phyloP scores from a whole-genome alignment of 352 stramenopile species.

The Pythium brassicae region DNA sequence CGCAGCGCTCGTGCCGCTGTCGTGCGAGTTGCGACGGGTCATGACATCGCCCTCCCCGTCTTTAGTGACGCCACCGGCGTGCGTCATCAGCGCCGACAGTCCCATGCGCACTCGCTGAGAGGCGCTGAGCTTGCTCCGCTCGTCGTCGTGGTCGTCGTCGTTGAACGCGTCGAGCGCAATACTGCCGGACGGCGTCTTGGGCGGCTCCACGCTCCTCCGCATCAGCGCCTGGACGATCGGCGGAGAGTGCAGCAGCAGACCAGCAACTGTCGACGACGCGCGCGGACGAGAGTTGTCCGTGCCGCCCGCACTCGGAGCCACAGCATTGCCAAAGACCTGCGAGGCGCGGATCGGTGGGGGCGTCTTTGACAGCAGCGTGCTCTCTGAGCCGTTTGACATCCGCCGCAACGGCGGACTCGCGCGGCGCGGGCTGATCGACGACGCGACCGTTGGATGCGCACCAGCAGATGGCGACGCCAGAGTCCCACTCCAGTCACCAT shows the following conservation, averaged over 20 bases:
- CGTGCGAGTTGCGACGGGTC: conserved; percentile 7
- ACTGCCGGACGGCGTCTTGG: conserved; percentile 50
- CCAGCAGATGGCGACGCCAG: not conserved
- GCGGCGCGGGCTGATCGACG: not conserved
- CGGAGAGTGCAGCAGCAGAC: not conserved
- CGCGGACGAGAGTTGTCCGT: too few species aligned
- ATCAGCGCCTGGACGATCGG: conserved; percentile 4
- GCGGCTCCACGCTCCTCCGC: conserved; percentile 26
- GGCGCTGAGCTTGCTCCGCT: conserved; percentile 31
- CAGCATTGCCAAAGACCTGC: not conserved
- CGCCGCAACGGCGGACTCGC: conserved; percentile 1
- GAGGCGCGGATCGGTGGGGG: not conserved
- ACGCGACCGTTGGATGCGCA: not conserved
- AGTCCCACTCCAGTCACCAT: not conserved
- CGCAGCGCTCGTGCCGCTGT: conserved; percentile 3
- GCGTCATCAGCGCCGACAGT: conserved; percentile 32
- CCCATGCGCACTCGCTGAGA: conserved; percentile 58
- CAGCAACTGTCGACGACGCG: not conserved
- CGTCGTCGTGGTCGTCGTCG: conserved; percentile 13
- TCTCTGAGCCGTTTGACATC: conserved; percentile 5
- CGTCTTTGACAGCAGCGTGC: conserved; percentile 1
- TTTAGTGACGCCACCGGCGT: conserved; percentile 21
- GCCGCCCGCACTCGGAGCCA: too few species aligned
- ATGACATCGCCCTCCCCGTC: conserved; percentile 10
- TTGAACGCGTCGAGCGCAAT: conserved; percentile 25